Base-by-base conservation (phyloP, 495 filamentous ascomycete species). In the Bacidia rubella region DNA sequence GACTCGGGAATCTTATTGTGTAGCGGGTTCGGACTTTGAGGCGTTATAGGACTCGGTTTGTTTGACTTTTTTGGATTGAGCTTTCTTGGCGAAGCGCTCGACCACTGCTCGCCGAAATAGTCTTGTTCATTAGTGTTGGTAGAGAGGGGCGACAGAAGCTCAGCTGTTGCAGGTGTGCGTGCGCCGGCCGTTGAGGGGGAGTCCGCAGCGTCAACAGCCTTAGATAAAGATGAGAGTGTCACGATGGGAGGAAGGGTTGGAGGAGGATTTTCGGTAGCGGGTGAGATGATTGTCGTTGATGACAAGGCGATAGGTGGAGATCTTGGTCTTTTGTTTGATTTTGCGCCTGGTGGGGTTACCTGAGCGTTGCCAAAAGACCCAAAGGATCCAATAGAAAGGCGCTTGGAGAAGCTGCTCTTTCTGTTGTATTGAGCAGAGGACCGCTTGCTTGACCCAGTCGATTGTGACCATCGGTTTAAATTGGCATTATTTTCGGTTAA, bases 381-480 rank as follows among this genome's bases (percentile, higher is more conserved):
- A 35, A 67, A 60, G 57, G 76, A 72, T 27, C 60, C 53, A 22
- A 62, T 51, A 32, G 60, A 62, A 51, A 80, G 69, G 55, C 77
- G 71, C 52, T 74, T 74, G 41, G 80, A 77, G 56, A 73, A 73
- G 55, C 70, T 79, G 44, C 62, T 74, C 60, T 64, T 70, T 40
- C 68, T 65, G 52, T 73, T 70, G 45, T 69, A 64, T 11, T 57
- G 56, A 2, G 73, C 67, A 38, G 83, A 83, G 26, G 73, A 66
- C 17, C 47, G 19, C 44, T 70, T 77, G 64, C 83, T 89, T 42
- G 82, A 87, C 10, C 75, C 62, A 20, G 87, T 86, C 2, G 84
- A 87, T 24, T 82, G 78, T 24, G 85, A 90, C 87, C 85, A 90
- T 50, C 86, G 81, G 65, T 90, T 87, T 60, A 87, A 73, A 53